Conservation (phyloP, 1,139 yeast species). For the Keqinozyma sinolaborantium region DNA sequence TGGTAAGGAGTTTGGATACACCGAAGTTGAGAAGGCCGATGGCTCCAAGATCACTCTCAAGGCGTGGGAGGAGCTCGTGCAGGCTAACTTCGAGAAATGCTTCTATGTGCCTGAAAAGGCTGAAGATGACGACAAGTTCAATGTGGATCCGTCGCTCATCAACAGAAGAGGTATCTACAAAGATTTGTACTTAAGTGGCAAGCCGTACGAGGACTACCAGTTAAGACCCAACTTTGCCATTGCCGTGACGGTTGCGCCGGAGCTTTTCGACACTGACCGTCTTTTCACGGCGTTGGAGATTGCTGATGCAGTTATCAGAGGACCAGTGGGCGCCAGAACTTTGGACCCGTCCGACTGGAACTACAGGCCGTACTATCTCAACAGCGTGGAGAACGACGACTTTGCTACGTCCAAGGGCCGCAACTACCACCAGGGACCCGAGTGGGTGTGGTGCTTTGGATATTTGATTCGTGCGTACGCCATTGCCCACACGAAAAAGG, state of each 20-base stretch:
- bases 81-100: slow-evolving; percentile 70
- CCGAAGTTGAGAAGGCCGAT: slow-evolving; percentile 51
- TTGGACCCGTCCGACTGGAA: slow-evolving; percentile 90
- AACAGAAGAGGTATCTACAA: slow-evolving; percentile 94
- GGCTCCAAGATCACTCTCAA: slow-evolving; percentile 51
- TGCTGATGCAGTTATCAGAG: slow-evolving; percentile 75
- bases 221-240: slow-evolving; percentile 88
- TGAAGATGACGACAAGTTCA: slow-evolving; percentile 47
- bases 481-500: slow-evolving; percentile 40
- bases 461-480: slow-evolving; percentile 78
- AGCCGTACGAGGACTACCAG: slow-evolving; percentile 91
- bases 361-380: slow-evolving; percentile 84
- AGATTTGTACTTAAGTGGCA: slow-evolving; percentile 76
- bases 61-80: slow-evolving; percentile 72
- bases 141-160: slow-evolving; percentile 60
- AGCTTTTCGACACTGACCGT: slow-evolving; percentile 60
- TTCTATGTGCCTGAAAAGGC: slow-evolving; percentile 72
- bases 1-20: slow-evolving; percentile 49
- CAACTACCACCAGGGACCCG: slow-evolving; percentile 98
- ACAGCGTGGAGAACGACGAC: slow-evolving; percentile 76
- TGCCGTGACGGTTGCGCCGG: slow-evolving; percentile 93
- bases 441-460: slow-evolving; percentile 94
- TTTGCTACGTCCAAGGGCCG: slow-evolving; percentile 94
- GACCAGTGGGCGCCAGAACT: slow-evolving; percentile 90
- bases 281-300: slow-evolving; percentile 62